phyloP scores from a whole-genome alignment of 768 basidiomycete species.

The Gloeostereum incarnatum region DNA sequence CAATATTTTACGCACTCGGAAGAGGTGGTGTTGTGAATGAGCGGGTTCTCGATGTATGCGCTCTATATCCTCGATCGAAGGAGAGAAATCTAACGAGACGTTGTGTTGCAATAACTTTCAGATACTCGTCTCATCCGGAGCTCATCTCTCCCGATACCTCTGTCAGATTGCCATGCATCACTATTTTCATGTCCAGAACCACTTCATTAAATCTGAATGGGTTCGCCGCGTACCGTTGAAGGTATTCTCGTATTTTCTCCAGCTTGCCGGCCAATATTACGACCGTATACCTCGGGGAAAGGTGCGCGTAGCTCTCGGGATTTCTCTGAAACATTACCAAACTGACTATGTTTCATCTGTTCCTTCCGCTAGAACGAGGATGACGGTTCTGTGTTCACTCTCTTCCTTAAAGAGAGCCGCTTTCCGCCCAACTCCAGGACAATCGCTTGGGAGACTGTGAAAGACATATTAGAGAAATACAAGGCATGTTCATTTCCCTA shows the following conservation, averaged over 20 bases:
- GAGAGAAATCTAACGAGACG: not conserved
- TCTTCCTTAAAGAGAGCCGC: conserved; percentile 63
- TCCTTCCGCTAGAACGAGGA: conserved; percentile 56
- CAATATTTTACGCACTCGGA: conserved; percentile 68
- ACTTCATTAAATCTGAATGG: conserved; percentile 72
- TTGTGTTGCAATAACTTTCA: conserved; percentile 19
- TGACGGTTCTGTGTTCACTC: conserved; percentile 56
- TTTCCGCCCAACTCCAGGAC: conserved; percentile 49
- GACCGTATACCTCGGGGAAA: conserved; percentile 60
- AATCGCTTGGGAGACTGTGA: conserved; percentile 55
- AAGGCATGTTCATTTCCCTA: conserved; percentile 33
- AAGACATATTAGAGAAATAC: conserved; percentile 60
- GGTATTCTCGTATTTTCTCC: conserved; percentile 58
- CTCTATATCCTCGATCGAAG: conserved; percentile 9
- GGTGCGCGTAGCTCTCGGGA: conserved; percentile 21
- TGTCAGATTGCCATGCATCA: conserved; percentile 73
- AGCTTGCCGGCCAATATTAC: conserved; percentile 45
- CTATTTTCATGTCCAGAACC: conserved; percentile 62
- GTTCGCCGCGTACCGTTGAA: conserved; percentile 53
- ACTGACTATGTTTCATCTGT: conserved; percentile 5
- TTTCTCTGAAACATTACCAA: conserved; percentile 3
- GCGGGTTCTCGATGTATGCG: conserved; percentile 60
- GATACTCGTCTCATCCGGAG: conserved; percentile 70
- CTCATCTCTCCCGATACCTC: conserved; percentile 72
- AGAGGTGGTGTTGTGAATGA: conserved; percentile 57